Evolutionary conservation across 768 basidiomycete species (phyloP), one percentile per base, ranked within the genome.

Genomic region (Boletellus emodensis): DNA sequence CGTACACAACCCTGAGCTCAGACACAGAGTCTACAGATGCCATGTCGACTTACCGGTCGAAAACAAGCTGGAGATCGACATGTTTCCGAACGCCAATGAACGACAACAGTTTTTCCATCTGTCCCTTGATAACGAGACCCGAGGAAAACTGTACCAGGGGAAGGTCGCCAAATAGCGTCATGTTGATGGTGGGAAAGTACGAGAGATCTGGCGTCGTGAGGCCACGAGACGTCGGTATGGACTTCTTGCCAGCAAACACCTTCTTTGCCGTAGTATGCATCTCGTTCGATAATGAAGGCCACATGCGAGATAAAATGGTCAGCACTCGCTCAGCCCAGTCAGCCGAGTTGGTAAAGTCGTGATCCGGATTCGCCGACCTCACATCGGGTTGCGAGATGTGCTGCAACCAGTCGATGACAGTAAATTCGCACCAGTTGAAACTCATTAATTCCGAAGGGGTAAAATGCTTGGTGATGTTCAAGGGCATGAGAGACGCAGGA

Each of bases 41-140:
- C 37, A 28, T n/a, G 10, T 38, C 10, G 3, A 57, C 74, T 44
- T 46, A 89, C 85, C 94, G 78, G 47, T 87, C 81, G 63, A 99
- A 99, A n/a, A 99, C 79, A 3, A 96, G 73, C 65, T 97, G 94
- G 2, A 97, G 75, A 53, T 97, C 90, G 8, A 97, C 92, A 55
- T 95, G 93, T 63, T 84, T 90, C 15, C 92, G 81, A 11, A 97
- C 90, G 11, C 93, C 95, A 0, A 97, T 70, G 2, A 77, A 79
- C 26, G 80, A 72, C 6, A 93, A 68, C 3, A 91, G 65, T 55
- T 80, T 85, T 62, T 94, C 92, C 56, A 91, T 63, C 5, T 74
- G 67, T 1, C 84, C 85, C 63, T 88, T 92, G 57, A 94, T 72
- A 0, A 64, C 46, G 2, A 71, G 59, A 3, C 80, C 82, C 6